Conservation (phyloP, 1,284 basidiomycete genomes). For the Apiotrichum akiyoshidainum region DNA sequence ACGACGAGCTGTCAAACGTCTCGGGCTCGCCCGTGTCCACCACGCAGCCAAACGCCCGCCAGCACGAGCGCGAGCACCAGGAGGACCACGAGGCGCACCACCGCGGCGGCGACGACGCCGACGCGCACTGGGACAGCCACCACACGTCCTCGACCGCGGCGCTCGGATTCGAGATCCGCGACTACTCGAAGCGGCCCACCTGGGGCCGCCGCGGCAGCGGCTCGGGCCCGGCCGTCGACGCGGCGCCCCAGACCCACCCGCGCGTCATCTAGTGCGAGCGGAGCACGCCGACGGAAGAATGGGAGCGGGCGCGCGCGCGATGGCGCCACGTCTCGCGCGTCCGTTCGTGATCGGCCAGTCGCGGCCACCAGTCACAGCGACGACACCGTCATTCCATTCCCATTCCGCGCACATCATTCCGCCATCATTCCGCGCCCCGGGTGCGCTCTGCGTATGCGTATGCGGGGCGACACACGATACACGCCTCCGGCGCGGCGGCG, state of each 20-base stretch:
- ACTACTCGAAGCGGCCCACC: slow-evolving; percentile 7
- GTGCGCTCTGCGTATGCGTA: too few species aligned
- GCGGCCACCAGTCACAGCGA: too few species aligned
- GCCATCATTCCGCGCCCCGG: too few species aligned
- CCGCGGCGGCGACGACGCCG: slow-evolving; percentile 5
- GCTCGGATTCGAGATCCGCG: slow-evolving; percentile 17
- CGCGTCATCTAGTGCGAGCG: neutral
- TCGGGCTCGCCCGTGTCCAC: neutral
- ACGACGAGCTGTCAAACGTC: neutral
- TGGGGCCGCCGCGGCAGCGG: slow-evolving; percentile 4
- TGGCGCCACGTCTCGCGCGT: neutral
- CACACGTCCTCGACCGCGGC: slow-evolving; percentile 3
- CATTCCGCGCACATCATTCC: neutral
- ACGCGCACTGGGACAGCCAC: slow-evolving; percentile 2
- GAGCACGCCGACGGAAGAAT: too few species aligned
- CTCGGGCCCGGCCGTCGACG: neutral
- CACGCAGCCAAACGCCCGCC: too few species aligned
- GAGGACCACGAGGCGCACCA: neutral
- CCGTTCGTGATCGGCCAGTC: too few species aligned
- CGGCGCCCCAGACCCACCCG: neutral
- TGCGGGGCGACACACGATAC: too few species aligned
- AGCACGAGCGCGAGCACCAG: neutral
- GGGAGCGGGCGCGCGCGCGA: neutral
- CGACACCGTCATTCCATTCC: neutral
- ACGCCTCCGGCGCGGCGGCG: too few species aligned